A percentile compares a stretch with the other conserved stretches of the same genome.
phyloP scores from a whole-genome alignment of 306 rosid species.

The Mucuna pruriens region DNA sequence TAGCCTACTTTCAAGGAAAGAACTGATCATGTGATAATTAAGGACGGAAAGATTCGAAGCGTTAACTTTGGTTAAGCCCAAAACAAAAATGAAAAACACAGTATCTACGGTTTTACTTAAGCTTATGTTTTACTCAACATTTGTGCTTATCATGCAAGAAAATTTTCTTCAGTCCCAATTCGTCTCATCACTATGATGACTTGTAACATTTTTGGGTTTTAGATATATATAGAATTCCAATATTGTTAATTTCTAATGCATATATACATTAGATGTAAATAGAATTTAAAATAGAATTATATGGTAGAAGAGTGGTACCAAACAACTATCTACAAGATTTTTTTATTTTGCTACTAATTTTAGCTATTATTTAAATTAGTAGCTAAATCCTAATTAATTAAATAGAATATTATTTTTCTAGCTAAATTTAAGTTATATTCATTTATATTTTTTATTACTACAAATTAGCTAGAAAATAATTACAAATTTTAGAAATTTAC shows the following conservation, averaged over 20 bases:
- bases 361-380: no score
- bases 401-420: no score
- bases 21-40: not conserved
- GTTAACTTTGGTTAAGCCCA: not conserved
- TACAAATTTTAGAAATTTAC: not conserved
- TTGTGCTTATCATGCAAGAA: not conserved
- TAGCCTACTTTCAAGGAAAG: constrained; percentile 5
- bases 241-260: not conserved
- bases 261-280: not conserved
- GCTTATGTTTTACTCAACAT: not conserved
- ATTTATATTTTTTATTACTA: no score
- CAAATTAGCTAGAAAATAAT: not conserved
- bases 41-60: not conserved
- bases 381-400: no score
- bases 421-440: no score
- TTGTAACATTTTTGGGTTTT: not conserved
- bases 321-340: no score
- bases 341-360: no score
- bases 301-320: not conserved
- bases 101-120: not conserved
- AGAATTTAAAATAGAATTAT: not conserved
- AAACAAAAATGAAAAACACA: not conserved
- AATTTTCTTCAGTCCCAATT: not conserved
- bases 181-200: not conserved
- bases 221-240: not conserved